These are phyloP conservation scores for Myrica gale DNA, from an alignment of 306 rosid species.

Conservation along the genomic window DNA sequence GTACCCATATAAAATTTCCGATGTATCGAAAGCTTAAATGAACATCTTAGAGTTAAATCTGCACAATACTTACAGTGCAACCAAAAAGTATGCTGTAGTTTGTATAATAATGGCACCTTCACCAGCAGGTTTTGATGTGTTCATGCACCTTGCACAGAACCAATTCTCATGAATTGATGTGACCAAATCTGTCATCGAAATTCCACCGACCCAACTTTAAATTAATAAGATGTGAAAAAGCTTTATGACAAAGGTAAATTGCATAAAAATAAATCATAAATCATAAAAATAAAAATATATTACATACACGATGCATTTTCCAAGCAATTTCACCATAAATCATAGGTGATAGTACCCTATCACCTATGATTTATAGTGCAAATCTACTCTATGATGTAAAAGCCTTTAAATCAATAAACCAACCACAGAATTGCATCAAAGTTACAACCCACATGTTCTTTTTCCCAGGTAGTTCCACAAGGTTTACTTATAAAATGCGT, in stretches of 20 bases:
- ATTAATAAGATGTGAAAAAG: slow-evolving; percentile 13
- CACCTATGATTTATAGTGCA: not conserved
- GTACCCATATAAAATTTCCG: not conserved
- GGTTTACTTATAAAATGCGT: not conserved
- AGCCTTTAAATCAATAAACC: not conserved
- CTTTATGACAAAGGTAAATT: not conserved
- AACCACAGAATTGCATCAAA: not conserved
- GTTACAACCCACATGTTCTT: not conserved
- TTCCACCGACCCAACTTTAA: slow-evolving; percentile 27
- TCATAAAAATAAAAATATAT: no score
- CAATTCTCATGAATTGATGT: slow-evolving; percentile 87
- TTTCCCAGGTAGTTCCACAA: not conserved
- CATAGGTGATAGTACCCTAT: not conserved
- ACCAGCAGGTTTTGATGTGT: slow-evolving; percentile 85
- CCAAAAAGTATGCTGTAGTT: slow-evolving; percentile 73
- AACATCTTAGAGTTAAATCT: slow-evolving; percentile 10
- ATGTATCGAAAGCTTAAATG: not conserved
- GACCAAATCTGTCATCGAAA: slow-evolving; percentile 67
- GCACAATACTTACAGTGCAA: slow-evolving; percentile 66
- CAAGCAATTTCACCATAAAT: not conserved
- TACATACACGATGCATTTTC: no score
- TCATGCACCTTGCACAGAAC: slow-evolving; percentile 91
- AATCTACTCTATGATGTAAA: not conserved
- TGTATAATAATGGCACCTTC: slow-evolving; percentile 88
- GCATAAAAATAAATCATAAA: slow-evolving; percentile 12